These are phyloP conservation scores for Calycina herbarum DNA, from an alignment of 2,329 filamentous ascomycete species.

Conservation along the genomic window DNA sequence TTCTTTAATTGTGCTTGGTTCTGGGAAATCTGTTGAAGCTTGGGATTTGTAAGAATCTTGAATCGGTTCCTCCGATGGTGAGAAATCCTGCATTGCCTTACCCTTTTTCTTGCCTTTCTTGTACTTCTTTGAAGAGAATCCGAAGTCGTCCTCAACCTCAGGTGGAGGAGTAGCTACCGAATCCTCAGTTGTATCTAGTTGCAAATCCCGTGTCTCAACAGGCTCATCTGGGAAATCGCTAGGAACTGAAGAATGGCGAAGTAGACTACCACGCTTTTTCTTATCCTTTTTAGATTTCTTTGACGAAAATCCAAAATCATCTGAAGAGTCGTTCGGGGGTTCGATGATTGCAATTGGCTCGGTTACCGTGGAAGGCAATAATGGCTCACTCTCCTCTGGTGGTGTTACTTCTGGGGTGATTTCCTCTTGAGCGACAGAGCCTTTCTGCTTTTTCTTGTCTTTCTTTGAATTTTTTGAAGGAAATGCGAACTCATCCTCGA, in stretches of 20 bases:
- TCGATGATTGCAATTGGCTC: background rate
- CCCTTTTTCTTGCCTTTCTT: conserved; percentile 22
- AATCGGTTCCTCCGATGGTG: background rate
- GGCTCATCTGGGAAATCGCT: conserved; percentile 10
- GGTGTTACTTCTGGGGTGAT: background rate
- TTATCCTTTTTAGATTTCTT: conserved; percentile 21
- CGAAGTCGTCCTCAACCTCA: background rate
- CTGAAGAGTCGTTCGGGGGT: background rate
- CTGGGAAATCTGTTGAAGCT: background rate
- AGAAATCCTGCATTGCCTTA: conserved; percentile 11
- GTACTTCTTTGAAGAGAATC: conserved; percentile 5
- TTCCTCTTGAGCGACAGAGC: too few relatives aligned
- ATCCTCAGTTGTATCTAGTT: conserved; percentile 3
- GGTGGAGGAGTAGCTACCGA: background rate
- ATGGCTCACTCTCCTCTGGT: background rate
- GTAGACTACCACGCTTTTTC: conserved; percentile 17
- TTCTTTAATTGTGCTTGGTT: background rate
- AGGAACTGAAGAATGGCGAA: conserved; percentile 13
- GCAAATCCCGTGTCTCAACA: background rate
- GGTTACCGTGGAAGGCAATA: background rate
- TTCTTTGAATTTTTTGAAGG: conserved; percentile 23
- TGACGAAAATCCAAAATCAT: conserved; percentile 8
- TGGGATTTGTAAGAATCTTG: conserved; percentile 1
- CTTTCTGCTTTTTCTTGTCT: conserved; percentile 34
- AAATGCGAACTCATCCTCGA: background rate